These are phyloP conservation scores for Kwoniella bestiolae DNA, from an alignment of 768 basidiomycete genomes.

Conservation along the genomic window DNA sequence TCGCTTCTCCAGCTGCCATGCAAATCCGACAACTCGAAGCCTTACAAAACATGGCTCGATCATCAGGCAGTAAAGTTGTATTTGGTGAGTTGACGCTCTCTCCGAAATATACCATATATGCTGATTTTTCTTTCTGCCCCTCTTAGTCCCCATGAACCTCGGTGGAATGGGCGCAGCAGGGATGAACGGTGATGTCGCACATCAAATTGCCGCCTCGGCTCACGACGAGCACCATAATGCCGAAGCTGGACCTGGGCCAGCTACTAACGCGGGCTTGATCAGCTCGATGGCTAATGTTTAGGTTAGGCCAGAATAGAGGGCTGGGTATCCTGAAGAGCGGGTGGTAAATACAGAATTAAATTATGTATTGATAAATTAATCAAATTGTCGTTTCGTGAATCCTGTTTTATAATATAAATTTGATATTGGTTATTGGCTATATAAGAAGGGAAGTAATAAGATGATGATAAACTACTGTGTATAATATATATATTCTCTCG, in stretches of 20 bases:
- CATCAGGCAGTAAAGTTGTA: conserved; percentile 77
- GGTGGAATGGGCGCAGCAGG: conserved; percentile 49
- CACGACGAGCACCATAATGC: conserved; percentile 15
- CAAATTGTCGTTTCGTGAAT: too few relatives aligned
- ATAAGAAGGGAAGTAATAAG: too few relatives aligned
- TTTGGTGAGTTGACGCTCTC: conserved; percentile 63
- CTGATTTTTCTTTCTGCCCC: neutral
- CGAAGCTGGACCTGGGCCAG: conserved; percentile 21
- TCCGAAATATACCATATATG: neutral
- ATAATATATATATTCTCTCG: too few relatives aligned
- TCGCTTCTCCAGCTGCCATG: conserved; percentile 91
- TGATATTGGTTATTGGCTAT: too few relatives aligned
- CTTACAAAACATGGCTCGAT: conserved; percentile 91
- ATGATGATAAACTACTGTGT: too few relatives aligned
- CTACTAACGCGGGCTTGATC: conserved; percentile 48
- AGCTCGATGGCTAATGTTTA: conserved; percentile 49
- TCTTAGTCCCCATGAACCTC: conserved; percentile 53
- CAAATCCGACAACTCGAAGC: conserved; percentile 97
- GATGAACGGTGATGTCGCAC: conserved; percentile 36
- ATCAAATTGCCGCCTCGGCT: conserved; percentile 39
- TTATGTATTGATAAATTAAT: too few relatives aligned
- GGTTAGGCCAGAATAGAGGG: too few relatives aligned
- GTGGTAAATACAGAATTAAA: too few relatives aligned
- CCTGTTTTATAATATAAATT: too few relatives aligned
- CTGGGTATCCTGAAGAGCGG: too few relatives aligned